Conservation (phyloP, 2,329 filamentous ascomycete species). For the Colletotrichum sidae region DNA sequence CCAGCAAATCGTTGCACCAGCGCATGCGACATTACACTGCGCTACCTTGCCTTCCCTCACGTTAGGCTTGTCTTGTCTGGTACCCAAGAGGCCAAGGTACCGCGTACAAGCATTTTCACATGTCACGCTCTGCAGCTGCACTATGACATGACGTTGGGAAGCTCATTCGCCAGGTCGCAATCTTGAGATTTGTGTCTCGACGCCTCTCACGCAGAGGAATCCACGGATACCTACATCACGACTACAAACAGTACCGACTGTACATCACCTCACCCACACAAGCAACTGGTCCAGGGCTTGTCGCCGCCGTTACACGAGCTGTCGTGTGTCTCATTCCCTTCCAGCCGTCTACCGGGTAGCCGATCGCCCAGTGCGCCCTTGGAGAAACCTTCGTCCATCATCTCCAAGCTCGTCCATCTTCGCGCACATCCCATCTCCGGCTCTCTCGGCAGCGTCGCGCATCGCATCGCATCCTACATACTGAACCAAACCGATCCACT, state of each 20-base stretch:
- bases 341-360: neutral
- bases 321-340: neutral
- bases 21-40: neutral
- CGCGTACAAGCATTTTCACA: constrained; percentile 23
- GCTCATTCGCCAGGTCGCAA: constrained; percentile 32
- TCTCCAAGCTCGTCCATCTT: too few relatives aligned
- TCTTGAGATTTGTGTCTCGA: constrained; percentile 29
- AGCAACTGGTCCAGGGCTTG: too few relatives aligned
- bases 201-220: constrained; percentile 21
- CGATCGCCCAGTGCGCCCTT: too few relatives aligned
- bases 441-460: constrained; percentile 9
- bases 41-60: too few relatives aligned
- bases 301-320: constrained; percentile 7
- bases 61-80: too few relatives aligned
- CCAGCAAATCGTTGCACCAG: neutral
- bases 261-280: constrained; percentile 1
- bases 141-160: constrained; percentile 37
- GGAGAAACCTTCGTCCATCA: too few relatives aligned
- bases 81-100: too few relatives aligned
- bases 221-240: neutral
- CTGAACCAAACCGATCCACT: too few relatives aligned
- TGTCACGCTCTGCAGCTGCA: constrained; percentile 22
- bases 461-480: too few relatives aligned
- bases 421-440: too few relatives aligned
- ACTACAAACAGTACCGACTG: constrained; percentile 3